Conservation (phyloP, 2,329 filamentous ascomycete species). For the Pezicula neosporulosa region DNA sequence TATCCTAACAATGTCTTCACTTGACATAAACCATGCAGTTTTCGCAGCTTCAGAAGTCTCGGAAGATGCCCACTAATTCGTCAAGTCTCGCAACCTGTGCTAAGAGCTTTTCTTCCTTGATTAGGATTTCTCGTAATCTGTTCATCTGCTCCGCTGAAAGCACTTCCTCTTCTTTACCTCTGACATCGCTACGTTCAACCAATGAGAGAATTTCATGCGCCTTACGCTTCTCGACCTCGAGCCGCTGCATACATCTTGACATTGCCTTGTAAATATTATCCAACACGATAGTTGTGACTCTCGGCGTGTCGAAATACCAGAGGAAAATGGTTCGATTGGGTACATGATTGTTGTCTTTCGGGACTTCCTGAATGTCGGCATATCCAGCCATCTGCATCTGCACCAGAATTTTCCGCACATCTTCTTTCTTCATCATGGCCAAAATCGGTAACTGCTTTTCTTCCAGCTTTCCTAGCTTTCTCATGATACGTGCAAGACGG, state of each 20-base stretch:
- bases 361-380: conserved; percentile 90
- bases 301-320: conserved; percentile 83
- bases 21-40: not conserved
- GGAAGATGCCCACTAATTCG: conserved; percentile 76
- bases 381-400: conserved; percentile 84
- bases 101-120: conserved; percentile 69
- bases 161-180: conserved; percentile 77
- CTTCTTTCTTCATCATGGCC: conserved; percentile 79
- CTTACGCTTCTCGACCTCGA: conserved; percentile 70
- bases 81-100: conserved; percentile 79
- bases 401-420: conserved; percentile 80
- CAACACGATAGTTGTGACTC: conserved; percentile 66
- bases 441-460: conserved; percentile 83
- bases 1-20: not conserved
- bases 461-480: conserved; percentile 87
- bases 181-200: conserved; percentile 80
- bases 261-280: conserved; percentile 88
- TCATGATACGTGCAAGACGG: conserved; percentile 80
- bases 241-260: conserved; percentile 77
- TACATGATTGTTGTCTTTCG: conserved; percentile 77
- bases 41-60: conserved; percentile 60
- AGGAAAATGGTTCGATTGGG: conserved; percentile 85
- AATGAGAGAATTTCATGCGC: conserved; percentile 74
- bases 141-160: conserved; percentile 72
- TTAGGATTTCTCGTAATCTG: conserved; percentile 54